A percentile compares a stretch with the other conserved stretches of the same genome.
Conservation (phyloP, 192 early-diverging fungal species). For the Gigaspora rosea region DNA sequence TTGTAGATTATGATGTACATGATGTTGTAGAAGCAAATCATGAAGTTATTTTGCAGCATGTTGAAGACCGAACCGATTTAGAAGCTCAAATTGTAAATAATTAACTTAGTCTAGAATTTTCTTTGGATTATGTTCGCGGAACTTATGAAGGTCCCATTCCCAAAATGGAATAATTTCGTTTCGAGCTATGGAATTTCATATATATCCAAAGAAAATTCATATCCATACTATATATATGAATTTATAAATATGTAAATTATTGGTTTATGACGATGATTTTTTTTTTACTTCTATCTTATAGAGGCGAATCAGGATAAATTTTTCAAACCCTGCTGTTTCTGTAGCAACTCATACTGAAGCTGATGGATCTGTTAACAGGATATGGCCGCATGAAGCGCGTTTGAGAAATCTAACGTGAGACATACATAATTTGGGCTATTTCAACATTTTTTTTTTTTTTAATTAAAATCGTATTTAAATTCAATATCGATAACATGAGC, state of each 20-base stretch:
- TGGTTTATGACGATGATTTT: background rate
- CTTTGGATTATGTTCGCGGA: background rate
- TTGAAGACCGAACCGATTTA: slow-evolving; percentile 54
- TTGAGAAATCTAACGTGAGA: slow-evolving; percentile 81
- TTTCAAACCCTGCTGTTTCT: slow-evolving; percentile 89
- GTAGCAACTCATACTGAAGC: slow-evolving; percentile 78
- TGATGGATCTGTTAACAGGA: slow-evolving; percentile 68
- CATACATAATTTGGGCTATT: slow-evolving; percentile 37
- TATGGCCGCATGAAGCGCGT: slow-evolving; percentile 94
- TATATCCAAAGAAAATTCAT: too few species aligned
- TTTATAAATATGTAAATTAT: too few species aligned
- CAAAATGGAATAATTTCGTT: too few species aligned
- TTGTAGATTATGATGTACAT: slow-evolving; percentile 94
- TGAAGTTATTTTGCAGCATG: slow-evolving; percentile 73
- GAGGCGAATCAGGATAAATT: slow-evolving; percentile 35
- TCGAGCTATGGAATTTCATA: too few species aligned
- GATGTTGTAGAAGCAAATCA: slow-evolving; percentile 90
- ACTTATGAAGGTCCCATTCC: too few species aligned
- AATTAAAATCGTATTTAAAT: background rate
- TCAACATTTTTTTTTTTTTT: background rate
- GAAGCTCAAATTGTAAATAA: slow-evolving; percentile 65
- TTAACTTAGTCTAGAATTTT: background rate
- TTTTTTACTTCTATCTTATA: background rate
- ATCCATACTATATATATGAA: too few species aligned
- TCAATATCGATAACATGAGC: background rate